phyloP scores from a whole-genome alignment of 2,329 filamentous ascomycete genomes.

The Arthrobotrys iridis region DNA sequence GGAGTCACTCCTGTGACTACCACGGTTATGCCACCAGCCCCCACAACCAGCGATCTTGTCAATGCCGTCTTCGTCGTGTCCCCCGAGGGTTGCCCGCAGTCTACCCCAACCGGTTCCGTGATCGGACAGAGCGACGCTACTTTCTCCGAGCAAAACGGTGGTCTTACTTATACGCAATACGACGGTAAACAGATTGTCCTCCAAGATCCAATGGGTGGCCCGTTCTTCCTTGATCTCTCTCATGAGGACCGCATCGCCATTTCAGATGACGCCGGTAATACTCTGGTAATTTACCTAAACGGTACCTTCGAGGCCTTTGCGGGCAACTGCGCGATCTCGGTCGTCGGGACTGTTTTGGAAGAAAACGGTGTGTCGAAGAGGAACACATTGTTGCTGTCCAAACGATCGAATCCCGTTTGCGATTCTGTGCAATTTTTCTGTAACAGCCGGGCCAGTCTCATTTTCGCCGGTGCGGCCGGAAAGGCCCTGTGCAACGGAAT shows the following conservation, averaged over 20 bases:
- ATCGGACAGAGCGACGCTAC: not conserved
- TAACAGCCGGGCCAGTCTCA: slow-evolving; percentile 1
- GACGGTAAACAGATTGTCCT: not conserved
- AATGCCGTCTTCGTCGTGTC: slow-evolving; percentile 30
- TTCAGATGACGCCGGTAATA: slow-evolving; percentile 3
- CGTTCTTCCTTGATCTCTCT: not conserved
- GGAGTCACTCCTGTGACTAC: slow-evolving; percentile 45
- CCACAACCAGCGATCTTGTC: slow-evolving; percentile 57
- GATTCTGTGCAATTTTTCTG: slow-evolving; percentile 2
- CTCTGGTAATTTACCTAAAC: slow-evolving; percentile 1
- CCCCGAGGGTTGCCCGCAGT: not conserved
- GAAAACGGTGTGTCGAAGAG: not conserved
- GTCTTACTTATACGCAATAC: not conserved
- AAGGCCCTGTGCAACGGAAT: slow-evolving; percentile 1
- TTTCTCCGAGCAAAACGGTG: slow-evolving; percentile 3
- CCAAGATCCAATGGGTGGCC: not conserved
- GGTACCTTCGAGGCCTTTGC: slow-evolving; percentile 3
- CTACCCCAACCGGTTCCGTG: not conserved
- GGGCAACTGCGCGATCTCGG: not conserved
- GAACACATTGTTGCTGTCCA: not conserved
- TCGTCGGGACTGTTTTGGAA: not conserved
- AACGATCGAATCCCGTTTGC: not conserved
- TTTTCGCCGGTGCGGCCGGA: not conserved
- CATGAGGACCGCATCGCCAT: not conserved
- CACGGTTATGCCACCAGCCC: not conserved